Evolutionary conservation across 164 flowering plant genomes (phyloP).

Genomic region (Piper longum): DNA sequence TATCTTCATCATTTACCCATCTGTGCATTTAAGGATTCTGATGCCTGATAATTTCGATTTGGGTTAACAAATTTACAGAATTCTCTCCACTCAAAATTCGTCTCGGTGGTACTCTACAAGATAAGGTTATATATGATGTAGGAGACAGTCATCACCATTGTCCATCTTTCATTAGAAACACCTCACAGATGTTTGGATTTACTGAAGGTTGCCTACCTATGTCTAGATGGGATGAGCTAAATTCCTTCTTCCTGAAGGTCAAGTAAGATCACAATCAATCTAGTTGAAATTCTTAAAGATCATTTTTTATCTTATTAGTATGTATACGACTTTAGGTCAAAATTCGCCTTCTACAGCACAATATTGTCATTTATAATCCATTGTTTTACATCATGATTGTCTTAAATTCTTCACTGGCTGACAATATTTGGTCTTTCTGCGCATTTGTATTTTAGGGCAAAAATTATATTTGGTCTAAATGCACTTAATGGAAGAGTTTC

Average conservation of each 20-base stretch:
- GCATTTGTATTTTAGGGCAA: conserved; percentile 37
- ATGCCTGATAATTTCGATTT: not conserved
- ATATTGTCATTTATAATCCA: too few relatives aligned
- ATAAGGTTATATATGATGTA: conserved; percentile 51
- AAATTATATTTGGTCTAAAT: conserved; percentile 65
- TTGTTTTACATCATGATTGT: not conserved
- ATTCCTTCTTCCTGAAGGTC: conserved; percentile 47
- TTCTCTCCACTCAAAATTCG: conserved; percentile 82
- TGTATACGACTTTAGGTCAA: too few relatives aligned
- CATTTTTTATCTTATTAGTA: too few relatives aligned
- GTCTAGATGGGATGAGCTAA: conserved; percentile 79
- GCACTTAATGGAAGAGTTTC: conserved; percentile 51
- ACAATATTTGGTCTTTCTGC: not conserved
- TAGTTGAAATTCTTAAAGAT: not conserved
- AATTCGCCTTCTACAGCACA: too few relatives aligned
- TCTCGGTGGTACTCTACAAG: conserved; percentile 82
- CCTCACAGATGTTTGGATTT: conserved; percentile 55
- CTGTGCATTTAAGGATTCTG: not conserved
- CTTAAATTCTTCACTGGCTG: not conserved
- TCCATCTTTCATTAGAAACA: conserved; percentile 26
- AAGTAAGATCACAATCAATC: conserved; percentile 29
- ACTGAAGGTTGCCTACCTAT: conserved; percentile 69
- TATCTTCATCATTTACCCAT: not conserved
- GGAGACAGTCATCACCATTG: conserved; percentile 33
- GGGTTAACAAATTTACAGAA: conserved; percentile 27